phyloP scores from a whole-genome alignment of 2,329 filamentous ascomycete genomes.

The Paradendryphiella salina region DNA sequence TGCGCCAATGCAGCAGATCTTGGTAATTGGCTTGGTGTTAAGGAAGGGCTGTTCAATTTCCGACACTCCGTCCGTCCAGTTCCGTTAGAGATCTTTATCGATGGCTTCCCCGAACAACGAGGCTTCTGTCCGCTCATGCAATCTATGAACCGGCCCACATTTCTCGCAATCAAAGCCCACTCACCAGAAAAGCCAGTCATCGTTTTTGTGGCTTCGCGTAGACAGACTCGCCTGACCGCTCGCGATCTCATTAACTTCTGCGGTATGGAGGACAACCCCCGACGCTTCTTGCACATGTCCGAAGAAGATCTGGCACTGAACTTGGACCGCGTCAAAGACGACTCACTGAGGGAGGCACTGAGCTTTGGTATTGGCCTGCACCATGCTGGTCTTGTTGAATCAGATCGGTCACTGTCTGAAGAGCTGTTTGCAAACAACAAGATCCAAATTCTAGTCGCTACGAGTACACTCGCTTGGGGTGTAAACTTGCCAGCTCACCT shows the following conservation, averaged over 20 bases:
- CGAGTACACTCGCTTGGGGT: conserved; percentile 95
- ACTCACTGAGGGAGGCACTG: conserved; percentile 87
- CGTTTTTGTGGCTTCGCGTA: conserved; percentile 93
- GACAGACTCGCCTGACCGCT: conserved; percentile 92
- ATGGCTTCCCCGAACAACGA: conserved; percentile 91
- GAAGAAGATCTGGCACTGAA: conserved; percentile 92
- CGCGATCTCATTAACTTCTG: conserved; percentile 97
- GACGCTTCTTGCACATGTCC: conserved; percentile 89
- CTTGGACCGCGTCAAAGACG: conserved; percentile 87
- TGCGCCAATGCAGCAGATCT: conserved; percentile 95
- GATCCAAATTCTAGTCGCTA: conserved; percentile 94
- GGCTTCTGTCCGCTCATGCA: conserved; percentile 99
- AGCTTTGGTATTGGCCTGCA: conserved; percentile 97
- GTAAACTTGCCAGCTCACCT: conserved; percentile 96
- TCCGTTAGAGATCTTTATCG: conserved; percentile 93
- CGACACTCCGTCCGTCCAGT: conserved; percentile 95
- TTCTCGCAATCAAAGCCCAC: conserved; percentile 93
- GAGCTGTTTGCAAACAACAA: conserved; percentile 97
- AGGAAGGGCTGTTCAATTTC: conserved; percentile 94
- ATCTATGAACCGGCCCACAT: conserved; percentile 97
- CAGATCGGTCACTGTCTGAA: conserved; percentile 86
- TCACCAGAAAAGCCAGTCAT: conserved; percentile 97
- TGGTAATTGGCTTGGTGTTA: conserved; percentile 95
- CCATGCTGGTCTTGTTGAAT: conserved; percentile 94
- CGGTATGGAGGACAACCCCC: conserved; percentile 96